Percentiles rank a stretch among this genome's conserved stretches.
phyloP scores from a whole-genome alignment of 2,329 filamentous ascomycete species.

The Teratosphaeria pseudoeucalypti region DNA sequence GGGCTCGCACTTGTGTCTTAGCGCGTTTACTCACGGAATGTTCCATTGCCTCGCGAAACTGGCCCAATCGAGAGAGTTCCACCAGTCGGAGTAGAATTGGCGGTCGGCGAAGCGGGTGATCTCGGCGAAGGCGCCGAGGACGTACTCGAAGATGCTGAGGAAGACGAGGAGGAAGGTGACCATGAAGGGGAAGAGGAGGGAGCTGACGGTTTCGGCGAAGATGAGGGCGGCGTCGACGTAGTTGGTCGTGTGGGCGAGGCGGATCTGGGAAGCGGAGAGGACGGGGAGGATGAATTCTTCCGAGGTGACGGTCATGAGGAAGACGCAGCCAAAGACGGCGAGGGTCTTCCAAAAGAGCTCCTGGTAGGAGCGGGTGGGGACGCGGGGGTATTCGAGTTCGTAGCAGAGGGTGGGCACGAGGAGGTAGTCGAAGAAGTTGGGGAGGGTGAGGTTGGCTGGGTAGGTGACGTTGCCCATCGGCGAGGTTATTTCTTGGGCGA shows the following conservation, averaged over 20 bases:
- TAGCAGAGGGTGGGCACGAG: constrained; percentile 95
- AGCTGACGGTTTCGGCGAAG: constrained; percentile 78
- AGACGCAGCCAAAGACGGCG: constrained; percentile 92
- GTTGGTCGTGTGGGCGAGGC: constrained; percentile 39
- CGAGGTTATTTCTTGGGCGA: constrained; percentile 84
- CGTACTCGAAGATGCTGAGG: constrained; percentile 95
- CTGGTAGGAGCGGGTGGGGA: constrained; percentile 60
- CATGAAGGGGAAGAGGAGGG: constrained; percentile 95
- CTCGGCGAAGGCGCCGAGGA: constrained; percentile 88
- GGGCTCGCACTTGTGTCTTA: no score
- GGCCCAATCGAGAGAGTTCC: constrained; percentile 75
- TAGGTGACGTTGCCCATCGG: constrained; percentile 84
- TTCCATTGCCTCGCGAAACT: constrained; percentile 46
- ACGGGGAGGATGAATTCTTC: constrained; percentile 95
- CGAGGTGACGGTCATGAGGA: constrained; percentile 78
- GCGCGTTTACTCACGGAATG: no score
- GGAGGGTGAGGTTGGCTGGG: constrained; percentile 71
- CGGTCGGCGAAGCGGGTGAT: constrained; percentile 76
- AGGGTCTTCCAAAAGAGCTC: constrained; percentile 75
- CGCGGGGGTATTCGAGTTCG: constrained; percentile 90
- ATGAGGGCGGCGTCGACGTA: constrained; percentile 63
- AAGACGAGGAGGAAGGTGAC: constrained; percentile 90
- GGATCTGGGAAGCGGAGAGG: constrained; percentile 58
- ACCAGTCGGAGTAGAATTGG: constrained; percentile 77
- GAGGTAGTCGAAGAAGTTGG: constrained; percentile 78